Evolutionary conservation across 2,329 filamentous ascomycete genomes (phyloP).

Genomic region (Chlorencoelia australis): DNA sequence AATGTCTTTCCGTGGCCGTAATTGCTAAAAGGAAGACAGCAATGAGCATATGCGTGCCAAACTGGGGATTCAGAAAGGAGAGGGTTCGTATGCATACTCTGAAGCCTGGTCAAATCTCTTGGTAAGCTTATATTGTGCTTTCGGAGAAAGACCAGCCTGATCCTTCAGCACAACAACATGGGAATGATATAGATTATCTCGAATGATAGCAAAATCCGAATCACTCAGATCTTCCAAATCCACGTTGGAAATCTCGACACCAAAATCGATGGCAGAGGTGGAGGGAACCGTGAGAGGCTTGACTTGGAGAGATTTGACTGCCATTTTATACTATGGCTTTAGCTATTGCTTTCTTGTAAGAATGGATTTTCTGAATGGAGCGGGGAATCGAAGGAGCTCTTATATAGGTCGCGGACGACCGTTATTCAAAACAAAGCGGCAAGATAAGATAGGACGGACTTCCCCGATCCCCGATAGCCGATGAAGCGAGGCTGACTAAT

Average conservation of each 20-base stretch:
- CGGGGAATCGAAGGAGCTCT: too few relatives aligned
- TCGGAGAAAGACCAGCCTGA: constrained; percentile 53
- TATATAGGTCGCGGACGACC: too few relatives aligned
- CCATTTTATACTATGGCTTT: too few relatives aligned
- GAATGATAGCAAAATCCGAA: constrained; percentile 53
- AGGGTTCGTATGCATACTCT: too few relatives aligned
- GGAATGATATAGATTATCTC: constrained; percentile 54
- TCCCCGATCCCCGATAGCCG: too few relatives aligned
- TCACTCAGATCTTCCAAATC: constrained; percentile 55
- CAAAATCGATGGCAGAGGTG: constrained; percentile 42
- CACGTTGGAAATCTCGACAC: constrained; percentile 46
- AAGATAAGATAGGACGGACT: too few relatives aligned
- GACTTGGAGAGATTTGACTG: constrained; percentile 23
- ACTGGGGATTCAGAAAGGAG: too few relatives aligned
- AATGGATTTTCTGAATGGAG: too few relatives aligned
- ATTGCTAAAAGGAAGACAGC: constrained; percentile 28
- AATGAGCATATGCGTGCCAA: too few relatives aligned
- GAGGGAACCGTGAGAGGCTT: constrained; percentile 16
- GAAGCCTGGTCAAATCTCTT: constrained; percentile 60
- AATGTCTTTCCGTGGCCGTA: constrained; percentile 73
- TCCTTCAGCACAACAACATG: constrained; percentile 64
- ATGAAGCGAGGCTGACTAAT: too few relatives aligned
- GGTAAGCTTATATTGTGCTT: constrained; percentile 65
- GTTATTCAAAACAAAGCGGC: too few relatives aligned
- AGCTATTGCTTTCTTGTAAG: too few relatives aligned